A percentile compares a stretch with the other conserved stretches of the same genome.
Conservation (phyloP, 495 filamentous ascomycete species). For the Apiosordaria backusii region DNA sequence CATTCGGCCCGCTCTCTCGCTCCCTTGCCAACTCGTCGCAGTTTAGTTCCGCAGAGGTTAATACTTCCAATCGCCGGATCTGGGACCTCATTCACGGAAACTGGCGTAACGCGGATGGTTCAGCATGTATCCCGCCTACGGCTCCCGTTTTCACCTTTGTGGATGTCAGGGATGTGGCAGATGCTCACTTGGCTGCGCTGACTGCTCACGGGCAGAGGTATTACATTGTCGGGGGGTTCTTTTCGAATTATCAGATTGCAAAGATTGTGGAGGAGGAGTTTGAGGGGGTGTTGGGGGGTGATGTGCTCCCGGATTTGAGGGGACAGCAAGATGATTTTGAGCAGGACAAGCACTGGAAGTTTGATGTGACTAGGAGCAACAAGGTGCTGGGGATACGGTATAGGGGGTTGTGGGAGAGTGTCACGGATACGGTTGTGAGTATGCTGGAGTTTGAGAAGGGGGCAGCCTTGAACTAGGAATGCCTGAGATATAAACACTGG, state of each 20-base stretch:
- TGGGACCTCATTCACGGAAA: constrained; percentile 37
- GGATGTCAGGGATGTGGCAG: constrained; percentile 49
- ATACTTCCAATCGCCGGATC: constrained; percentile 49
- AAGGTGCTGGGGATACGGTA: constrained; percentile 41
- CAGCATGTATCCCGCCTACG: constrained; percentile 28
- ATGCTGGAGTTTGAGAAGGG: constrained; percentile 22
- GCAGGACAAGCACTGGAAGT: constrained; percentile 32
- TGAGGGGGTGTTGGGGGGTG: background rate
- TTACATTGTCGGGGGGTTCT: constrained; percentile 41
- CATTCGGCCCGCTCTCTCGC: constrained; percentile 43
- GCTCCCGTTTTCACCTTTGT: constrained; percentile 47
- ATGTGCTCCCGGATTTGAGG: constrained; percentile 27
- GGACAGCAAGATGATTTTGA: constrained; percentile 35
- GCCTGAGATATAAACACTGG: too few species aligned
- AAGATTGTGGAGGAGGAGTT: constrained; percentile 24
- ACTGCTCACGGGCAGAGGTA: constrained; percentile 43
- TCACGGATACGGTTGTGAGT: constrained; percentile 38
- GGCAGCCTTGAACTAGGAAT: background rate
- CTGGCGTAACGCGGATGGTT: constrained; percentile 16
- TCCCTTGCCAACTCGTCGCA: constrained; percentile 21
- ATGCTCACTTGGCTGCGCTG: constrained; percentile 41
- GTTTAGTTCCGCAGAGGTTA: constrained; percentile 28
- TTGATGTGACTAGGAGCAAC: constrained; percentile 35
- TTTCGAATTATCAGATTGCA: constrained; percentile 41
- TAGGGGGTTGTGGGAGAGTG: constrained; percentile 33